Conservation (phyloP, 1,139 yeast genomes). For the Petasospora rhodanensis region DNA sequence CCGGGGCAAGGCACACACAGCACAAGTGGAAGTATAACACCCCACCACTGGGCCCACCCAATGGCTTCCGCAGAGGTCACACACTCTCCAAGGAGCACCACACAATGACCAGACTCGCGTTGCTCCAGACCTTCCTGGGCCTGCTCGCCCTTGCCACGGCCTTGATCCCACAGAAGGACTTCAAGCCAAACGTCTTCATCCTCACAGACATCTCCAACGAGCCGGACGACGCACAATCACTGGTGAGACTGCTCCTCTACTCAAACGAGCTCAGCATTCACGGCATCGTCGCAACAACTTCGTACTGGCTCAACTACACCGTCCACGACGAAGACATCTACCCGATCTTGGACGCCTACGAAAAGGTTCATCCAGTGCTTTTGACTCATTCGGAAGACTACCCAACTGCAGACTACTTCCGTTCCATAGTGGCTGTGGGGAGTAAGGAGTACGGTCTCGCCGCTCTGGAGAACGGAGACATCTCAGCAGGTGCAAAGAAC, state of each 20-base stretch:
- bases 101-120: too few species aligned
- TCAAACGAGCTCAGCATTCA: constrained; percentile 25
- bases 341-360: constrained; percentile 28
- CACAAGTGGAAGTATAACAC: too few species aligned
- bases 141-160: too few species aligned
- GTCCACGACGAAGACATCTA: constrained; percentile 27
- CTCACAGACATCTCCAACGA: constrained; percentile 29
- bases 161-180: constrained; percentile 25
- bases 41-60: too few species aligned
- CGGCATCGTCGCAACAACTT: constrained; percentile 30
- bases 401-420: constrained; percentile 25
- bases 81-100: too few species aligned
- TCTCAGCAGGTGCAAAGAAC: constrained; percentile 24
- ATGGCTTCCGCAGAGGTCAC: too few species aligned
- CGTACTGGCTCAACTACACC: constrained; percentile 27
- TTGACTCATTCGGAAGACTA: constrained; percentile 23
- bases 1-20: too few species aligned
- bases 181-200: constrained; percentile 26
- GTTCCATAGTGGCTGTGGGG: constrained; percentile 23
- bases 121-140: too few species aligned
- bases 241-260: constrained; percentile 26
- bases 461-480: constrained; percentile 17
- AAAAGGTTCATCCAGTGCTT: constrained; percentile 23
- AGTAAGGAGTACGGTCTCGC: constrained; percentile 24
- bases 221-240: constrained; percentile 30